Evolutionary conservation across 2,329 filamentous ascomycete species (phyloP), one percentile per base, ranked within the genome.

Genomic region (Colletotrichum cereale): DNA sequence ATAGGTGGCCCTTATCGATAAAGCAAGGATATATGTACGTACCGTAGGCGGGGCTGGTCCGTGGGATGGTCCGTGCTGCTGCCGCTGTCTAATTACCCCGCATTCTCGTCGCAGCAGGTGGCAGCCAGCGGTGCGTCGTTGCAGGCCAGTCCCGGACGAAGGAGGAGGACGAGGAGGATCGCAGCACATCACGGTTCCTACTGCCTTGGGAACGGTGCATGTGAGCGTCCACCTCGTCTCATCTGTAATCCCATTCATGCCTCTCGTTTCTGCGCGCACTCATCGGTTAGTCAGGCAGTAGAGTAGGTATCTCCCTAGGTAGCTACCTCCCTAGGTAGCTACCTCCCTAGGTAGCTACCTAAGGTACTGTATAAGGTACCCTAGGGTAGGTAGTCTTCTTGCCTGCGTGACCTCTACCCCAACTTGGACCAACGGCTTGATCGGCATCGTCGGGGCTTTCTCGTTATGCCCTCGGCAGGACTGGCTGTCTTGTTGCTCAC

Each of bases 361-460:
- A n/a, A n/a, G n/a, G n/a, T n/a, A n/a, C n/a, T n/a, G n/a, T n/a
- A n/a, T n/a, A n/a, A n/a, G n/a, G n/a, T n/a, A n/a, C n/a, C n/a
- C n/a, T n/a, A n/a, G n/a, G n/a, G n/a, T n/a, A n/a, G n/a, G n/a
- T n/a, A n/a, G n/a, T n/a, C n/a, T n/a, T n/a, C n/a, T n/a, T 40
- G n/a, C 11, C 26, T 29, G 36, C 26, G 48, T 52, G 61, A 24
- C 18, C 36, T 62, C 26, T 68, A 65, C 61, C 52, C 66, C 61
- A 65, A 44, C 66, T 62, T 52, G 24, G 61, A n/a, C 40, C 56
- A 55, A 60, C 67, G 62, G 62, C 53, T 61, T 58, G 44, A 29
- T 71, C 68, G 68, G 65, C 65, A 71, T 62, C 52, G 29, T 67
- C 68, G 64, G 68, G 64, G 57, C 57, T 67, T 71, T 67, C 68